phyloP scores from a whole-genome alignment of 805 yeast species.

The Saccharomycopsis fodiens region DNA sequence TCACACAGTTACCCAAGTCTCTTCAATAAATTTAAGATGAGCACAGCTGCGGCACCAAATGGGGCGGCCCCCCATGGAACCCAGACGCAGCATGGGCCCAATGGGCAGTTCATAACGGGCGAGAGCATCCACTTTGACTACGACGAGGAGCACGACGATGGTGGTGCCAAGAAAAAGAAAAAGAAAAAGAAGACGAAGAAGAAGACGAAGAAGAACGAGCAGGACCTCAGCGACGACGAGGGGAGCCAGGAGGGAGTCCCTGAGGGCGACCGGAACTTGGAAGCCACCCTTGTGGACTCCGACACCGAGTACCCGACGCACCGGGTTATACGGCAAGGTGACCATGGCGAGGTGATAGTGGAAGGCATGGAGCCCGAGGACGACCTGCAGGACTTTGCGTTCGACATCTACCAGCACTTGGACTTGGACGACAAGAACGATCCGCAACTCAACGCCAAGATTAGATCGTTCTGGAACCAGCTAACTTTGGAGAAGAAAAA shows the following conservation, averaged over 20 bases:
- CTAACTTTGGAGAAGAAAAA: conserved; percentile 2
- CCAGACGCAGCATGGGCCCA: too few relatives aligned
- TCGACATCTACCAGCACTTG: conserved; percentile 1
- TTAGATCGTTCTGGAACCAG: conserved; percentile 2
- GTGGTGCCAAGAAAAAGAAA: conserved; percentile 5
- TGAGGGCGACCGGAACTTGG: not conserved
- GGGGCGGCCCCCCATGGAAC: too few relatives aligned
- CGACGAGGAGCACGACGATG: not conserved
- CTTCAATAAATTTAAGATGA: too few relatives aligned
- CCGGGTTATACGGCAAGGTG: conserved; percentile 16
- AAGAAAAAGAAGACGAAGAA: conserved; percentile 11
- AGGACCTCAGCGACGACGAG: not conserved
- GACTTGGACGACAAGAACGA: conserved; percentile 1
- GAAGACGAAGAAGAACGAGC: not conserved
- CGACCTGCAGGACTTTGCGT: not conserved
- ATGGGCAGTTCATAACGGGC: conserved; percentile 9
- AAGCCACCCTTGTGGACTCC: not conserved
- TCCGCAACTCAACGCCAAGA: not conserved
- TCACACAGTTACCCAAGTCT: too few relatives aligned
- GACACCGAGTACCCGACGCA: conserved; percentile 13
- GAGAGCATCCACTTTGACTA: conserved; percentile 12
- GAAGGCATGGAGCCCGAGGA: conserved; percentile 7
- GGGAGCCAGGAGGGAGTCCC: not conserved
- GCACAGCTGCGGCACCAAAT: too few relatives aligned
- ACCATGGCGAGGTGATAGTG: conserved; percentile 19